These are phyloP conservation scores for Bigelowiella natans DNA, from an alignment of 78 protist species.

Conservation along the genomic window DNA sequence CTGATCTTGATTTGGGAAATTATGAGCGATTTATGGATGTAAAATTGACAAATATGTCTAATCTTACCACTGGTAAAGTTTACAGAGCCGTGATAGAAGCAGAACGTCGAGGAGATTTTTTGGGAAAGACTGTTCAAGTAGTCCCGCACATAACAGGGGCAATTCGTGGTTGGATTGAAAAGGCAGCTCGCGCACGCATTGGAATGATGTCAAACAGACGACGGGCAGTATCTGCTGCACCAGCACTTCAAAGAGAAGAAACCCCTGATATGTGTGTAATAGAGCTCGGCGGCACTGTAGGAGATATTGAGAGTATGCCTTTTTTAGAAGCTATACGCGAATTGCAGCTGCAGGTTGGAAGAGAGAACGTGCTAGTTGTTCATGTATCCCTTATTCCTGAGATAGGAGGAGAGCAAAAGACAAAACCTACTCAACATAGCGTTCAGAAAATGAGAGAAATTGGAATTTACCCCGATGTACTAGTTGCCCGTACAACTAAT, in stretches of 20 bases:
- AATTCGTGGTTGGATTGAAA: slow-evolving; percentile 78
- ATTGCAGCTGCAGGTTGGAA: slow-evolving; percentile 55
- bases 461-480: slow-evolving; percentile 25
- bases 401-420: background rate
- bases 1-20: background rate
- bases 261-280: slow-evolving; percentile 82
- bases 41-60: slow-evolving; percentile 62
- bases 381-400: background rate
- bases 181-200: slow-evolving; percentile 66
- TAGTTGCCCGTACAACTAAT: slow-evolving; percentile 23
- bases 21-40: slow-evolving; percentile 7
- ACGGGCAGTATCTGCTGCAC: no score
- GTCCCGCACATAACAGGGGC: slow-evolving; percentile 87
- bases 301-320: slow-evolving; percentile 94
- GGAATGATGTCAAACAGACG: no score
- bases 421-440: slow-evolving; percentile 67
- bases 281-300: slow-evolving; percentile 80
- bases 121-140: slow-evolving; percentile 92
- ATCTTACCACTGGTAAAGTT: slow-evolving; percentile 94
- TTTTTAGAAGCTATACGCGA: slow-evolving; percentile 92
- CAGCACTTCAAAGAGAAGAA: no score
- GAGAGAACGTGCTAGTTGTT: background rate
- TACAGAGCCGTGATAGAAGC: slow-evolving; percentile 49
- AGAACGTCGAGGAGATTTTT: slow-evolving; percentile 86
- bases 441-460: slow-evolving; percentile 69